Conservation (phyloP, 2,329 filamentous ascomycete species). For the Phialophora chinensis region DNA sequence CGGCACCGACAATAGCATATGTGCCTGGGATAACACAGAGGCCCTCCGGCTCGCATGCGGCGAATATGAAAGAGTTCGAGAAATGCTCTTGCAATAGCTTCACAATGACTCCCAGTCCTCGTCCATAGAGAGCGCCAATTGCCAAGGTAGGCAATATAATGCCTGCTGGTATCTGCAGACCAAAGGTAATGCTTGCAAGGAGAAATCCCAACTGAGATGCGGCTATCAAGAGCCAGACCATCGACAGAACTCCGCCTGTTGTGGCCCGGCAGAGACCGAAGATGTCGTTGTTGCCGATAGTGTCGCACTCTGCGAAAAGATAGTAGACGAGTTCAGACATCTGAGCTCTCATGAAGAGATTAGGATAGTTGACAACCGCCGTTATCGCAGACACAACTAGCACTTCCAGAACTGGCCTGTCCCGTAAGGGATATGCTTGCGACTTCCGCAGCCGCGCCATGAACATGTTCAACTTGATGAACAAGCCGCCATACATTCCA, state of each 20-base stretch:
- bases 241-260: slow-evolving; percentile 78
- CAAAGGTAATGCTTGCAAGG: slow-evolving; percentile 86
- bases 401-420: slow-evolving; percentile 79
- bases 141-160: slow-evolving; percentile 97
- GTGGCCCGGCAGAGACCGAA: slow-evolving; percentile 84
- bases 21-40: slow-evolving; percentile 92
- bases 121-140: slow-evolving; percentile 87
- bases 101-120: slow-evolving; percentile 86
- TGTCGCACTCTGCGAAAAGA: slow-evolving; percentile 88
- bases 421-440: slow-evolving; percentile 46
- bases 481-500: slow-evolving; percentile 91
- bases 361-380: slow-evolving; percentile 90
- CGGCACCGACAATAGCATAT: slow-evolving; percentile 94
- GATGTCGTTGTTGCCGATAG: slow-evolving; percentile 75
- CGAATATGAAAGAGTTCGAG: slow-evolving; percentile 77
- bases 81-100: slow-evolving; percentile 84
- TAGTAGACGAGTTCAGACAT: slow-evolving; percentile 88
- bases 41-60: slow-evolving; percentile 80
- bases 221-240: slow-evolving; percentile 80
- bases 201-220: slow-evolving; percentile 84
- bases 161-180: slow-evolving; percentile 89
- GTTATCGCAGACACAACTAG: slow-evolving; percentile 78
- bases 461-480: slow-evolving; percentile 92
- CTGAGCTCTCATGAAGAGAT: slow-evolving; percentile 94
- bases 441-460: slow-evolving; percentile 81